These are phyloP conservation scores for Aureobasidium namibiae DNA, from an alignment of 2,329 filamentous ascomycete species.

Conservation along the genomic window DNA sequence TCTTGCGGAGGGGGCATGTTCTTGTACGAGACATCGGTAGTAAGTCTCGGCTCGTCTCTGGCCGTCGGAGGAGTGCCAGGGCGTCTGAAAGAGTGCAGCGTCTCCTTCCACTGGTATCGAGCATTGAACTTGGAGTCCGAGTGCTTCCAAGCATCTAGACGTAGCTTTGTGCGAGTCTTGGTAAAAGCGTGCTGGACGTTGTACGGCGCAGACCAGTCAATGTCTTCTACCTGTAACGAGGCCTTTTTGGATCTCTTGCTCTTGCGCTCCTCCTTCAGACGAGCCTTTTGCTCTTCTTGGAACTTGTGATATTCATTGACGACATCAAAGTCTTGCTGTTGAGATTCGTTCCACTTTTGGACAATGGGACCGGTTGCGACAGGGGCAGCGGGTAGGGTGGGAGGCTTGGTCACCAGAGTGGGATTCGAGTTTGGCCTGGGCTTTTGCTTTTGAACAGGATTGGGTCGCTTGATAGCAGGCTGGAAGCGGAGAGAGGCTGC, in stretches of 20 bases:
- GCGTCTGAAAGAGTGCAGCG: constrained; percentile 65
- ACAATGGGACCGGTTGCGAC: constrained; percentile 25
- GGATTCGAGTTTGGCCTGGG: constrained; percentile 43
- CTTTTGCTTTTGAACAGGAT: constrained; percentile 54
- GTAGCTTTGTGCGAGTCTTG: constrained; percentile 42
- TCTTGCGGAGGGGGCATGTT: constrained; percentile 12
- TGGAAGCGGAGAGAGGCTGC: constrained; percentile 69
- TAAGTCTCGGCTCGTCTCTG: constrained; percentile 32
- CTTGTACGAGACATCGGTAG: constrained; percentile 28
- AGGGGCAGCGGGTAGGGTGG: constrained; percentile 18
- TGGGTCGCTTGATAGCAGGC: constrained; percentile 65
- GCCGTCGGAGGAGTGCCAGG: constrained; percentile 42
- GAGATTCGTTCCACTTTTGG: constrained; percentile 40
- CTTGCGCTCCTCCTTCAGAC: constrained; percentile 69
- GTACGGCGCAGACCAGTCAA: constrained; percentile 85
- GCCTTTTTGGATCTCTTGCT: constrained; percentile 47
- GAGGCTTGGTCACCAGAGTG: constrained; percentile 19
- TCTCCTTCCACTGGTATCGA: constrained; percentile 75
- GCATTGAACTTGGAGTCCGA: constrained; percentile 78
- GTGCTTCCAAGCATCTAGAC: constrained; percentile 72
- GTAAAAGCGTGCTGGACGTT: constrained; percentile 61
- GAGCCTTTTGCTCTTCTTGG: constrained; percentile 25
- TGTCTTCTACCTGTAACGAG: constrained; percentile 12
- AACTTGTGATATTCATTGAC: constrained; percentile 20
- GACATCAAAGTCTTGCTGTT: constrained; percentile 65